Conservation (phyloP, 768 basidiomycete genomes). For the Xerocomus spinulosus region DNA sequence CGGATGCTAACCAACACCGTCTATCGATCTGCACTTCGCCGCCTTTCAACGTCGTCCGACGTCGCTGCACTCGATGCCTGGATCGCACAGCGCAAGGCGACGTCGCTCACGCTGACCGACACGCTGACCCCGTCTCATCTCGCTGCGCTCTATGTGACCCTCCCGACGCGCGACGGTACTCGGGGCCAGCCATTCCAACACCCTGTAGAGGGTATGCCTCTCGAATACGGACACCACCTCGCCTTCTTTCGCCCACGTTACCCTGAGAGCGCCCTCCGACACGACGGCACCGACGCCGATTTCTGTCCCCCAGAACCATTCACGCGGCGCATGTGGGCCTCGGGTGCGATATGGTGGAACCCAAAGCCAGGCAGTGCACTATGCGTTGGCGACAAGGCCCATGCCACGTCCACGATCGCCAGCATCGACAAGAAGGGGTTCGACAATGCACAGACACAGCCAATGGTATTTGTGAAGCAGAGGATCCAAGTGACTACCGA, state of each 20-base stretch:
- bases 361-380: slow-evolving; percentile 35
- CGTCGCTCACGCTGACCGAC: slow-evolving; percentile 44
- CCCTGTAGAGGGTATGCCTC: slow-evolving; percentile 38
- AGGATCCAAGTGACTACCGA: slow-evolving; percentile 46
- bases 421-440: slow-evolving; percentile 63
- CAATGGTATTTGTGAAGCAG: slow-evolving; percentile 76
- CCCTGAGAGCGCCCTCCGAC: slow-evolving; percentile 50
- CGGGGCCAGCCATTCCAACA: slow-evolving; percentile 35
- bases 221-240: slow-evolving; percentile 65
- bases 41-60: slow-evolving; percentile 13
- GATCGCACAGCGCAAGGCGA: slow-evolving; percentile 42
- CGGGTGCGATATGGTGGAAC: slow-evolving; percentile 65
- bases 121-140: slow-evolving; percentile 52
- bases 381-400: slow-evolving; percentile 49
- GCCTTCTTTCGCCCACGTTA: slow-evolving; percentile 69
- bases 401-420: slow-evolving; percentile 43
- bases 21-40: neutral
- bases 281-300: slow-evolving; percentile 70
- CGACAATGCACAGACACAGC: slow-evolving; percentile 45
- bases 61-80: slow-evolving; percentile 44
- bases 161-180: slow-evolving; percentile 68
- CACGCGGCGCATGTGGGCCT: slow-evolving; percentile 78
- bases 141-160: slow-evolving; percentile 60
- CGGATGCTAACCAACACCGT: neutral
- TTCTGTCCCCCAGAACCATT: slow-evolving; percentile 72